Percentiles rank a stretch among this genome's conserved stretches.
phyloP scores from a whole-genome alignment of 177 flowering plant genomes.

The Vitis hybrid region DNA sequence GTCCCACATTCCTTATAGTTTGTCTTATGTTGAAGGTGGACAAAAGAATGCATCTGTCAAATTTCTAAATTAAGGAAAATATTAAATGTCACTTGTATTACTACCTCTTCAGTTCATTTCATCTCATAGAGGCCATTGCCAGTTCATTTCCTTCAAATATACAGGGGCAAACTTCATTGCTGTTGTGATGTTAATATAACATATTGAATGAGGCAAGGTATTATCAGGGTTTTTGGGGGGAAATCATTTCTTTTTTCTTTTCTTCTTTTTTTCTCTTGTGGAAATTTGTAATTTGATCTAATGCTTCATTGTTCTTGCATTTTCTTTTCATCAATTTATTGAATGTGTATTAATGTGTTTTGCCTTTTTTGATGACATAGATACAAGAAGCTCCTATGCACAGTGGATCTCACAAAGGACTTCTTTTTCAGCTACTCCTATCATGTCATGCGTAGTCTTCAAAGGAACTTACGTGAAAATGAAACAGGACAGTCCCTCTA shows the following conservation, averaged over 20 bases:
- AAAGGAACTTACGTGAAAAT: slow-evolving; percentile 65
- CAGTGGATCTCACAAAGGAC: slow-evolving; percentile 95
- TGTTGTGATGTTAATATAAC: slow-evolving; percentile 47
- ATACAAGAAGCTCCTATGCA: slow-evolving; percentile 96
- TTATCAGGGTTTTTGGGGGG: slow-evolving; percentile 40
- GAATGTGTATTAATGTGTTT: slow-evolving; percentile 24
- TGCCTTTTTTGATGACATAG: slow-evolving; percentile 41
- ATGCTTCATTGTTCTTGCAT: slow-evolving; percentile 8
- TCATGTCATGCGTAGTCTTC: slow-evolving; percentile 85
- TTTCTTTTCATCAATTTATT: slow-evolving; percentile 8
- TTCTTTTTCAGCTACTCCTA: slow-evolving; percentile 99
- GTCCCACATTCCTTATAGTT: slow-evolving; percentile 9
- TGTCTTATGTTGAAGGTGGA: background rate
- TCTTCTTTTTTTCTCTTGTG: background rate
- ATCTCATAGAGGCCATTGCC: slow-evolving; percentile 26
- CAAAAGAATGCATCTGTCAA: background rate
- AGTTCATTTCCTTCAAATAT: slow-evolving; percentile 37
- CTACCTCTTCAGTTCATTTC: slow-evolving; percentile 13
- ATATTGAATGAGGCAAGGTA: slow-evolving; percentile 55
- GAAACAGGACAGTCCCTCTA: slow-evolving; percentile 50
- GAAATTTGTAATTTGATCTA: slow-evolving; percentile 6
- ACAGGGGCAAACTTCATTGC: slow-evolving; percentile 49
- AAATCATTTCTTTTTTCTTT: slow-evolving; percentile 15
- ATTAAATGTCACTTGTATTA: slow-evolving; percentile 6
- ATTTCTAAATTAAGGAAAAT: background rate